Percentiles rank a stretch among this genome's conserved stretches.
These are phyloP conservation scores for Calonectria leucothoes DNA, from an alignment of 2,329 filamentous ascomycete species.

Conservation along the genomic window DNA sequence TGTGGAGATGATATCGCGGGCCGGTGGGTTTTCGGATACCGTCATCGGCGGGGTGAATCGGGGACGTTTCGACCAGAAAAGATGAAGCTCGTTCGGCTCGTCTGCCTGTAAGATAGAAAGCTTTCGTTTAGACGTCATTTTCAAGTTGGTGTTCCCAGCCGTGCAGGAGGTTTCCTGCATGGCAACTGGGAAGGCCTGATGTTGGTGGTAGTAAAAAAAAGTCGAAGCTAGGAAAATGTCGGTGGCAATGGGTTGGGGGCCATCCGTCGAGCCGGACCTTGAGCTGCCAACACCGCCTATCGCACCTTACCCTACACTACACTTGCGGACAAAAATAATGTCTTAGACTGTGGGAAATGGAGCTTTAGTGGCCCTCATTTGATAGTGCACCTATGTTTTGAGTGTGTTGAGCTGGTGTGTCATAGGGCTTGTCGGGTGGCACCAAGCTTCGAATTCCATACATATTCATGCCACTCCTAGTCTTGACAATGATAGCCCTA, in stretches of 20 bases:
- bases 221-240: slow-evolving; percentile 33
- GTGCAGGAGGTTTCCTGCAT: slow-evolving; percentile 27
- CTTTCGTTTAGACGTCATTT: slow-evolving; percentile 43
- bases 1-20: slow-evolving; percentile 72
- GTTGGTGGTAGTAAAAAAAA: slow-evolving; percentile 2
- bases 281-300: not conserved
- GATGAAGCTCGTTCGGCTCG: slow-evolving; percentile 11
- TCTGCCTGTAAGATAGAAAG: slow-evolving; percentile 11
- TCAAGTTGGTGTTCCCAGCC: not conserved
- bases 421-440: not conserved
- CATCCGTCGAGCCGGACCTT: slow-evolving; percentile 19
- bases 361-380: not conserved
- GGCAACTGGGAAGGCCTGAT: not conserved
- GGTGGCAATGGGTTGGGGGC: slow-evolving; percentile 34
- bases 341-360: not conserved
- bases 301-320: slow-evolving; percentile 37
- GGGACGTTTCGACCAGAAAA: slow-evolving; percentile 36
- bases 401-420: not conserved
- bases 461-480: not conserved
- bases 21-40: slow-evolving; percentile 20
- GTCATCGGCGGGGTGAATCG: slow-evolving; percentile 26
- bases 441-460: not conserved
- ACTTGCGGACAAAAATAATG: not conserved
- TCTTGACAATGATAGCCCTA: not conserved
- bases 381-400: not conserved